Evolutionary conservation across 306 rosid genomes (phyloP).

Genomic region (Cicer yamashitae): DNA sequence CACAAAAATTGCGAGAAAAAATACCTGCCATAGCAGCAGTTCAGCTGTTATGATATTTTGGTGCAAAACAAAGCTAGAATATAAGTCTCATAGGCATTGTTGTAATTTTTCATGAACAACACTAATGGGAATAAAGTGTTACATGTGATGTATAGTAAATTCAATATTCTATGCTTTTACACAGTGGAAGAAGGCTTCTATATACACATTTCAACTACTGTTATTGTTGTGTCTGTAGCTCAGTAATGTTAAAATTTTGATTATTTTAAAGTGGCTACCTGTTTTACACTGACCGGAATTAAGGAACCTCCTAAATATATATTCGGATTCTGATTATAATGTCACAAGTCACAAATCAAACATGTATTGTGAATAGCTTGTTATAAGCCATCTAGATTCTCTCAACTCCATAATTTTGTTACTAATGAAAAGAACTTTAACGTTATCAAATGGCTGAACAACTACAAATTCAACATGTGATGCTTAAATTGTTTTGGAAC

Average conservation of each 20-base stretch:
- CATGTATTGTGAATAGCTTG: neutral
- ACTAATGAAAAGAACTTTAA: neutral
- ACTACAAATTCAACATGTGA: neutral
- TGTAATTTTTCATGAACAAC: constrained; percentile 41
- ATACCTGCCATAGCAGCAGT: constrained; percentile 89
- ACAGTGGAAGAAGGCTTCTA: constrained; percentile 29
- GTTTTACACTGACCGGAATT: constrained; percentile 7
- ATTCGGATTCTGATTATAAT: neutral
- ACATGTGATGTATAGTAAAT: constrained; percentile 45
- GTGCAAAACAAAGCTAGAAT: constrained; percentile 1
- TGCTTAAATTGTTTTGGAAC: neutral
- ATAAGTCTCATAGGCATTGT: constrained; percentile 32
- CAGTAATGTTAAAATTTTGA: constrained; percentile 2
- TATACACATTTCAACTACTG: neutral
- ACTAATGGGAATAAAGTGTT: constrained; percentile 23
- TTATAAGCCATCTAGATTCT: neutral
- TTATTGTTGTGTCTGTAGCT: neutral
- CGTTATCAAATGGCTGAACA: neutral
- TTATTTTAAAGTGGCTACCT: neutral
- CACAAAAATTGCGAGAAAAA: constrained; percentile 92
- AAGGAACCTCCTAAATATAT: neutral
- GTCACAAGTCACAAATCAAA: neutral
- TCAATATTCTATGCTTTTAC: constrained; percentile 26
- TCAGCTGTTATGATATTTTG: constrained; percentile 64
- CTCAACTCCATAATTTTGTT: neutral